Evolutionary conservation across 2,329 filamentous ascomycete species (phyloP), one percentile per base, ranked within the genome.

Genomic region (Alternaria solani): DNA sequence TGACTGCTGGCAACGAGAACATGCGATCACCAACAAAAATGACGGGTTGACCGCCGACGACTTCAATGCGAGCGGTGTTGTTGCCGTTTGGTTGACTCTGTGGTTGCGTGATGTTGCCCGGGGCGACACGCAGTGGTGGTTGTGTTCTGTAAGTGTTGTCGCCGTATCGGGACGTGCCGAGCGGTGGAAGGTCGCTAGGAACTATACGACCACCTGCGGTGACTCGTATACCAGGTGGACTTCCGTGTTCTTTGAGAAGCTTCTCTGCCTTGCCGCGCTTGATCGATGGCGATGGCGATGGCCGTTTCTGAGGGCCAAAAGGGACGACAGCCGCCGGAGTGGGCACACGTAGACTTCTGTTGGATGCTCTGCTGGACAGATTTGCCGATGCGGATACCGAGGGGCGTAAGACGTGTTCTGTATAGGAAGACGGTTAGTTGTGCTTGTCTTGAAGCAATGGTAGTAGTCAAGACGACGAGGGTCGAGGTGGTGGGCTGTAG

Each of bases 171-270:
- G 71, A 62, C 53, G 68, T 72, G 43, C 66, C 65, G 26, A 79
- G 64, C n/a, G 71, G 73, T 43, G 71, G 71, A 51, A 78, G 69
- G 59, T 79, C 82, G 52, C 78, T 82, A 14, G 82, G 82, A n/a
- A 85, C 82, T 61, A 85, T 81, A 18, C 82, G 80, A n/a, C 83
- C 83, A 39, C 83, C 83, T 62, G 83, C 83, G 49, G 83, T 85
- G 43, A 85, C 83, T 57, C 83, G 81, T 56, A 84, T 73, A 58
- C 82, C 81, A 23, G 80, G 81, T 36, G 83, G 83, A 38, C 82
- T 84, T 55, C 82, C 82, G 74, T 85, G 83, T 61, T 82, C 80
- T 63, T 84, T 83, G 69, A 84, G 79, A 42, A 85, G 79, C 42
- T 76, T 78, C 66, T 84, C 82, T 12, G 80, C 81, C 63, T 83